Evolutionary conservation across 495 filamentous ascomycete species (phyloP), one percentile per base, ranked within the genome.

Genomic region (Cenococcum geophilum): DNA sequence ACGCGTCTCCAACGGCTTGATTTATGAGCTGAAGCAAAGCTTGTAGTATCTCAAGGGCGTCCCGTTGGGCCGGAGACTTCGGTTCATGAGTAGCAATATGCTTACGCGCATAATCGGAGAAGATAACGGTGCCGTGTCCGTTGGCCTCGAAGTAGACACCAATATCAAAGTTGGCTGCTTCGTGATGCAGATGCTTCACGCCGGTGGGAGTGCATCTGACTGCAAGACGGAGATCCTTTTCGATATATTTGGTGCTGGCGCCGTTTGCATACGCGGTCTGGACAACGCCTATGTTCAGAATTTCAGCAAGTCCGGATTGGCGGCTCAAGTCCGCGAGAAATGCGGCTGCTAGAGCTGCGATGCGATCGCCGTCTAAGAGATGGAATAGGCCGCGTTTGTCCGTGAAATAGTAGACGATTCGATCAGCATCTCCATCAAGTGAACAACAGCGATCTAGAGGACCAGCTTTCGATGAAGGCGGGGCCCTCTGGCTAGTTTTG

Each of bases 81-180:
- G 93, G 92, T 67, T 89, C 82, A 49, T 86, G 83, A 57, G 77
- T 86, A 59, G 82, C 79, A 76, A 97, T 92, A 27, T 80, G 79
- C 65, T 86, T 86, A 10, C 92, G 81, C 0, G 93, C 91, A 49
- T 84, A 80, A 37, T 85, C 83, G 1, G 90, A 95, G 80, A 98
- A 98, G 42, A 96, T 84, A 23, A 97, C 89, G 23, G 93, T 98
- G 57, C 93, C 93, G 73, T 98, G 93, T 52, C 93, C 93, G 69
- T 98, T 98, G 53, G 93, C 93, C 75, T 98, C 93, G 69, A 98
- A 98, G 75, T 98, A 98, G 56, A 97, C 90, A 45, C 93, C 93
- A 54, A 96, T 85, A 69, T 97, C 95, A 67, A 90, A 95, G 22
- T 86, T 86, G 57, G 87, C 82, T 32, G 93, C 93, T 16, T 89